phyloP scores from a whole-genome alignment of 306 rosid species.

The Adenanthera pavonina region DNA sequence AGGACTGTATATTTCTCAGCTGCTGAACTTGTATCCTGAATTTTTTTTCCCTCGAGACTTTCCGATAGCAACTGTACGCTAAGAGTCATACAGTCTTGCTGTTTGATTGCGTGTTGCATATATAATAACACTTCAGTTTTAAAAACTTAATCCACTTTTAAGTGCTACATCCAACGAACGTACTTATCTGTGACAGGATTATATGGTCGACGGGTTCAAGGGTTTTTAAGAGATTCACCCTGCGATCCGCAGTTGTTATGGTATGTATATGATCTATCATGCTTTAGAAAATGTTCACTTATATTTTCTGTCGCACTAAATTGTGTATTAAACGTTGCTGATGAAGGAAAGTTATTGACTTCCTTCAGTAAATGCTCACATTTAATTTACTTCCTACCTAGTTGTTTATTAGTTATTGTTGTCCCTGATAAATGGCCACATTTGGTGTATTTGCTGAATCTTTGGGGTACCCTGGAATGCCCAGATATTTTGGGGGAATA shows the following conservation, averaged over 20 bases:
- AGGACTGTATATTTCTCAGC: not conserved
- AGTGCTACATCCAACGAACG: conserved; percentile 15
- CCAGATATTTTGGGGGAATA: conserved; percentile 12
- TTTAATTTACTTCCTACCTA: not conserved
- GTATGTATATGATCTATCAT: conserved; percentile 38
- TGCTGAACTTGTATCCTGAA: not conserved
- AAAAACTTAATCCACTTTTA: not conserved
- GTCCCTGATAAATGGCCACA: not conserved
- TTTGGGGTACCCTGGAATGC: not conserved
- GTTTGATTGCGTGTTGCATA: conserved; percentile 13
- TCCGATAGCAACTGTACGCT: not conserved
- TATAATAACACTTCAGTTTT: not conserved
- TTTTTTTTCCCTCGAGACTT: not conserved
- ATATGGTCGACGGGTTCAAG: conserved; percentile 91
- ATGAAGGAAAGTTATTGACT: conserved; percentile 12
- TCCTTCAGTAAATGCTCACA: not conserved
- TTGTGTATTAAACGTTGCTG: conserved; percentile 23
- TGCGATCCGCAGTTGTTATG: conserved; percentile 70
- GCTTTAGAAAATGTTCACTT: conserved; percentile 26
- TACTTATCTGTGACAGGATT: conserved; percentile 59
- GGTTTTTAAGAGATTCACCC: conserved; percentile 83
- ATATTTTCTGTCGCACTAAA: not conserved
- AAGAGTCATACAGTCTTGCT: not conserved
- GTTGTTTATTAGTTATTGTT: not conserved
- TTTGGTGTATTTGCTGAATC: conserved; percentile 11